Base-by-base conservation (phyloP, 805 yeast genomes). In the Lipomyces yamanashiensis region DNA sequence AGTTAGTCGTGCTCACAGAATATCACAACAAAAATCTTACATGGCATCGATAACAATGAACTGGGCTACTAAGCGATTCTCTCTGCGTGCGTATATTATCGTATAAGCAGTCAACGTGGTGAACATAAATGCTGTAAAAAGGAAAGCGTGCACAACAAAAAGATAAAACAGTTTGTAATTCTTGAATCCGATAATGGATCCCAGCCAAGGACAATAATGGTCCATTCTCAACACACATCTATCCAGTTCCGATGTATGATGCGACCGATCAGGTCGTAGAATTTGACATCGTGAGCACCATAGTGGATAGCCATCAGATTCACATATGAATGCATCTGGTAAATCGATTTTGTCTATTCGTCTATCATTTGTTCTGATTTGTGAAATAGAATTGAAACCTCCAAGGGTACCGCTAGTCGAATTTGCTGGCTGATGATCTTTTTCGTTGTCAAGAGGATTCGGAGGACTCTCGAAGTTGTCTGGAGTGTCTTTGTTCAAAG, bases 161-260 rank as follows among this genome's bases (percentile, higher is more conserved):
- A 83, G 85, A 2, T 86, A 57, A 70, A 92, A 92, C 36, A 79
- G 75, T 55, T 81, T 72, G 72, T 85, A 85, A 74, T 93, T 92
- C 44, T 77, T 74, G 63, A 83, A 82, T 0, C 96, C 97, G 50
- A 92, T 84, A 4, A 85, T 83, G 0, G 81, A 73, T 0, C 96
- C 96, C 0, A 93, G 75, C 87, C 90, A 91, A 0, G 85, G 72
- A 73, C 98, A 92, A 71, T 81, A 87, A 74, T 92, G 98, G 75
- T 92, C 67, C 79, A 89, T 88, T 62, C 82, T 80, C 0, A 89
- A 85, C 0, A 92, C 85, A 72, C 96, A 90, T 28, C 75, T 71
- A 1, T 80, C 81, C 58, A 77, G 57, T 54, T 82, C 79, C 2
- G 82, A 79, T 45, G 92, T 87, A 72, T 90, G 97, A 68, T 85